phyloP scores from a whole-genome alignment of 257 asterid genomes.

The Przewalskia tangutica region DNA sequence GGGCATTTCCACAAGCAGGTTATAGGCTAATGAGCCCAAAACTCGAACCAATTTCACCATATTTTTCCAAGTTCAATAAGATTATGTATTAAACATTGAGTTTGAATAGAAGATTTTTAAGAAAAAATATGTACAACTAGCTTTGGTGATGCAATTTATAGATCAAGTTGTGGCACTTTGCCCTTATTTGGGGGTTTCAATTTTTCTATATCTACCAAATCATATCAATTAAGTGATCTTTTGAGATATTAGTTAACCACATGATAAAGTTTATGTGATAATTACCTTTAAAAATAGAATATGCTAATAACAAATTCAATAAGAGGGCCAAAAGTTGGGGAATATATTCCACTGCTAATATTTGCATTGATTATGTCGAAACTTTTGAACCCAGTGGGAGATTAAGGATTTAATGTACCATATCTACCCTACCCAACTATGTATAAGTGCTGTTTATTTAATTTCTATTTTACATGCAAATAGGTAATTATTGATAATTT shows the following conservation, averaged over 20 bases:
- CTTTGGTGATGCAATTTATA: not conserved
- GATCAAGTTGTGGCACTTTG: not conserved
- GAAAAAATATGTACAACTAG: not conserved
- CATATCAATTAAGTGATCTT: too few species aligned
- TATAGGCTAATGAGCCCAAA: not conserved
- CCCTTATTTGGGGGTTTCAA: not conserved
- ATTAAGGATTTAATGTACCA: not conserved
- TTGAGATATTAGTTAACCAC: not conserved
- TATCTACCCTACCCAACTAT: not conserved
- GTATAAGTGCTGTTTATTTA: not conserved
- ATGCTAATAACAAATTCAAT: not conserved
- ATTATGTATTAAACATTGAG: not conserved
- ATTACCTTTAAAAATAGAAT: not conserved
- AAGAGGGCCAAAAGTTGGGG: not conserved
- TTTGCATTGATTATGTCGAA: not conserved
- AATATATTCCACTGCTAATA: not conserved
- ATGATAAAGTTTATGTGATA: not conserved
- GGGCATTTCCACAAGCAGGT: slow-evolving; percentile 26
- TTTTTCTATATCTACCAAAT: not conserved
- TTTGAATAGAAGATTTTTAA: not conserved
- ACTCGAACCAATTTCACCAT: not conserved
- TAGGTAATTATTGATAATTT: too few species aligned
- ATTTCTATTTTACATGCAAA: too few species aligned
- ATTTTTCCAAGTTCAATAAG: not conserved
- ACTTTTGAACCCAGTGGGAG: not conserved